These are phyloP conservation scores for Dactylellina haptotyla DNA, from an alignment of 2,329 filamentous ascomycete species.

Conservation along the genomic window DNA sequence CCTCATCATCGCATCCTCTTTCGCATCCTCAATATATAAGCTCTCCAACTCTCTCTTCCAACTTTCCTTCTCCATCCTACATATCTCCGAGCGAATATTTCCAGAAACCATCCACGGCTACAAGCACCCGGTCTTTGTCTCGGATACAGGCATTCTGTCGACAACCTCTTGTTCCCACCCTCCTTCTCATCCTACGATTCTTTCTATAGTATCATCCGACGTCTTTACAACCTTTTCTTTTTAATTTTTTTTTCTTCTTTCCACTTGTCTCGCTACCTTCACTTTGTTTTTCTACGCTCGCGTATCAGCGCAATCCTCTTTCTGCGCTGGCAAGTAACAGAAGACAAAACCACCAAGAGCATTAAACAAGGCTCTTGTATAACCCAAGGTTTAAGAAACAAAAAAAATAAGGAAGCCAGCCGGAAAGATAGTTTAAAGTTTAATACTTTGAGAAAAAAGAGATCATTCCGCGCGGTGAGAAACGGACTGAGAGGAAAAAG, in stretches of 20 bases:
- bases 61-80: slow-evolving; percentile 24
- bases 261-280: slow-evolving; percentile 16
- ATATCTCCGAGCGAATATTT: slow-evolving; percentile 22
- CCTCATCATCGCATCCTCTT: too few relatives aligned
- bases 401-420: slow-evolving; percentile 20
- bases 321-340: slow-evolving; percentile 51
- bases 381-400: slow-evolving; percentile 33
- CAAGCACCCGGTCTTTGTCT: slow-evolving; percentile 41
- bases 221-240: slow-evolving; percentile 10
- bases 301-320: slow-evolving; percentile 39
- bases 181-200: neutral
- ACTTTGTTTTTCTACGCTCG: slow-evolving; percentile 24
- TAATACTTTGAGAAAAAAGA: neutral
- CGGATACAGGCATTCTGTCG: slow-evolving; percentile 38
- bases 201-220: slow-evolving; percentile 8
- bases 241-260: neutral
- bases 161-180: slow-evolving; percentile 11
- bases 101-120: slow-evolving; percentile 18
- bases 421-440: slow-evolving; percentile 2
- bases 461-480: slow-evolving; percentile 12
- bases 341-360: slow-evolving; percentile 22
- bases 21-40: slow-evolving; percentile 8
- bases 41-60: slow-evolving; percentile 10
- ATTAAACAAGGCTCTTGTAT: slow-evolving; percentile 43
- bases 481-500: slow-evolving; percentile 7